These are phyloP conservation scores for Halenospora varia DNA, from an alignment of 495 filamentous ascomycete species.

Conservation along the genomic window DNA sequence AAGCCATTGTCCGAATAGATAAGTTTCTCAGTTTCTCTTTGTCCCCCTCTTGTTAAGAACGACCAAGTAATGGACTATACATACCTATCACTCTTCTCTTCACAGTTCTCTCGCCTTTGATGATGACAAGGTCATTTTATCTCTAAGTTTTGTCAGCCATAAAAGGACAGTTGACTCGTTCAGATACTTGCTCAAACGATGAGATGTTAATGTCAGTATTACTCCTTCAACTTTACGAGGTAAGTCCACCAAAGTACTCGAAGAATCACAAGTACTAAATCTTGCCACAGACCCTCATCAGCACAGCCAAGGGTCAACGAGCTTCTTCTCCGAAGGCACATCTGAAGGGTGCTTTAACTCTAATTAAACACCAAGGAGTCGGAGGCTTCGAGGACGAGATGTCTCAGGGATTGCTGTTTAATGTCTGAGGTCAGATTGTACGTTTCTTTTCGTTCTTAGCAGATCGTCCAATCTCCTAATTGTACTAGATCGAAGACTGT, in stretches of 20 bases:
- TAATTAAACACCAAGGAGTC: conserved; percentile 8
- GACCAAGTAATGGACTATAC: no score
- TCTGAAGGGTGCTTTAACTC: conserved; percentile 5
- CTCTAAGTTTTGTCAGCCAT: neutral
- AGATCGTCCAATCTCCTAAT: neutral
- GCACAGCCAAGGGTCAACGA: neutral
- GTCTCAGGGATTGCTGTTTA: neutral
- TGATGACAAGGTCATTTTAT: conserved; percentile 6
- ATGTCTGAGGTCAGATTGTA: conserved; percentile 10
- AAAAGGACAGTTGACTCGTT: neutral
- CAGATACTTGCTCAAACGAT: neutral
- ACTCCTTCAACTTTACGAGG: conserved; percentile 15
- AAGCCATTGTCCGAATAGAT: no score
- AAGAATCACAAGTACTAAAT: neutral
- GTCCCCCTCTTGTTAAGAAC: no score
- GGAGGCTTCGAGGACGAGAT: conserved; percentile 1
- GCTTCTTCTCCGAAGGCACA: neutral
- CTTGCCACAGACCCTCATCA: neutral
- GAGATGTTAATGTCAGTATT: conserved; percentile 5
- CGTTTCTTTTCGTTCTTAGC: neutral
- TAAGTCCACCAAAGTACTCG: neutral
- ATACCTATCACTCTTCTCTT: no score
- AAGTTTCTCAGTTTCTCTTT: no score
- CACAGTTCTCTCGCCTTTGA: no score
- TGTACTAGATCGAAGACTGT: neutral